Conservation (phyloP, 2,329 filamentous ascomycete genomes). For the Stachybotrys echinatus region DNA sequence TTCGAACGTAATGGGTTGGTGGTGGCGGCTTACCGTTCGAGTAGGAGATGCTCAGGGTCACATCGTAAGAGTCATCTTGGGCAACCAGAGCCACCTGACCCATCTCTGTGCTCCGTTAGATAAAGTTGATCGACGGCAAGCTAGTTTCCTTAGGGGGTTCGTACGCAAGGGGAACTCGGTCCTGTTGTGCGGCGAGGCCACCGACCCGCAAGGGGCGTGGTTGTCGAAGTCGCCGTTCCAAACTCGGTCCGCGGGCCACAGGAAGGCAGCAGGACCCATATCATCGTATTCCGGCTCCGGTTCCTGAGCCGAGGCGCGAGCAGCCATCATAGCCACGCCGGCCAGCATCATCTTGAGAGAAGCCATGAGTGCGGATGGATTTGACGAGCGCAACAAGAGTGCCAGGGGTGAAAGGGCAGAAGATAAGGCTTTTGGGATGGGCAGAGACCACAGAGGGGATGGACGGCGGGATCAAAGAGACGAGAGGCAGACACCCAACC, state of each 20-base stretch:
- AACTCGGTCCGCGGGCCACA: conserved; percentile 53
- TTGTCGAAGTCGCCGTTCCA: conserved; percentile 53
- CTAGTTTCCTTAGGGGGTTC: conserved; percentile 11
- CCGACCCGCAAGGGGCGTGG: conserved; percentile 51
- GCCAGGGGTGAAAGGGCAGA: no score
- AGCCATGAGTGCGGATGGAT: conserved; percentile 8
- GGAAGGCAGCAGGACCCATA: conserved; percentile 52
- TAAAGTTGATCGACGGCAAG: background rate
- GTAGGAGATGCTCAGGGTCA: conserved; percentile 50
- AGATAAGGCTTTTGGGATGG: no score
- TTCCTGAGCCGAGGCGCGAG: conserved; percentile 5
- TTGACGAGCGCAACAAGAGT: background rate
- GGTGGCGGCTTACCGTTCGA: conserved; percentile 31
- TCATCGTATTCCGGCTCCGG: conserved; percentile 17
- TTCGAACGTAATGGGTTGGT: background rate
- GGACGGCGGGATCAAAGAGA: no score
- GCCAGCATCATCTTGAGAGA: conserved; percentile 11
- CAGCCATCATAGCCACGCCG: conserved; percentile 9
- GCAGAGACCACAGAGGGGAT: no score
- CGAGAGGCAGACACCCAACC: no score
- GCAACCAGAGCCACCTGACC: conserved; percentile 50
- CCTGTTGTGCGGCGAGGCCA: conserved; percentile 38
- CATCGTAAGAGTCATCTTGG: conserved; percentile 51
- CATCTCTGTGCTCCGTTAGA: conserved; percentile 32
- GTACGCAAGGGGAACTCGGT: conserved; percentile 52